Evolutionary conservation across 495 filamentous ascomycete species (phyloP), one percentile per base, ranked within the genome.

Genomic region (Lepidopterella palustris): DNA sequence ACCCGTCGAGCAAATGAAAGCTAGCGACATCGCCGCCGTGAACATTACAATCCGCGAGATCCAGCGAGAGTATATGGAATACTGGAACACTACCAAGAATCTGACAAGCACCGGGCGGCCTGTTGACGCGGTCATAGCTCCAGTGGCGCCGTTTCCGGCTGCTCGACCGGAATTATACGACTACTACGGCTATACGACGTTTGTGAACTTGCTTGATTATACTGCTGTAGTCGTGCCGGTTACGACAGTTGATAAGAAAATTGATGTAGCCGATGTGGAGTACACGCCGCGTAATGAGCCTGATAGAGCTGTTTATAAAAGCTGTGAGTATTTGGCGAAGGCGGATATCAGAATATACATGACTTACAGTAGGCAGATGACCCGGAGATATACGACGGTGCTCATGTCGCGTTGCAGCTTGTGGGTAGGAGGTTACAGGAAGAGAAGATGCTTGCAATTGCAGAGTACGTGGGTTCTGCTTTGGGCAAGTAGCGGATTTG

Each of bases 61-160:
- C 53, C 80, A 83, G 68, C 85, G 84, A 64, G 75, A 78, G 45
- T 87, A 87, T 61, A 77, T 84, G 77, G 83, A 85, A 29, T 87
- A 86, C 70, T 88, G 85, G 85, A 84, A 86, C 62, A 79, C 71
- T 45, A 88, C 84, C 0, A 71, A 70, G 1, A 62, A 74, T 21
- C 31, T 73, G 15, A 86, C 82, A 0, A 74, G 76, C 9, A 86
- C 80, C 1, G 83, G 82, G 11, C 72, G 81, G 32, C 81, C 82
- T 0, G 67, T 85, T 6, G 82, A 85, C 69, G 79, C 80, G 0
- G 73, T 85, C 13, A 79, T 84, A 39, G 71, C 71, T 18, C 82
- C 82, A 5, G 59, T 83, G 5, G 80, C 82, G 13, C 80, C 80
- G 0, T 85, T 87, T 62, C 82, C 86, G 0, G 84, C 83, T 0